Evolutionary conservation across 2,329 filamentous ascomycete genomes (phyloP), one percentile per base, ranked within the genome.

Genomic region (Bisporella sp.): DNA sequence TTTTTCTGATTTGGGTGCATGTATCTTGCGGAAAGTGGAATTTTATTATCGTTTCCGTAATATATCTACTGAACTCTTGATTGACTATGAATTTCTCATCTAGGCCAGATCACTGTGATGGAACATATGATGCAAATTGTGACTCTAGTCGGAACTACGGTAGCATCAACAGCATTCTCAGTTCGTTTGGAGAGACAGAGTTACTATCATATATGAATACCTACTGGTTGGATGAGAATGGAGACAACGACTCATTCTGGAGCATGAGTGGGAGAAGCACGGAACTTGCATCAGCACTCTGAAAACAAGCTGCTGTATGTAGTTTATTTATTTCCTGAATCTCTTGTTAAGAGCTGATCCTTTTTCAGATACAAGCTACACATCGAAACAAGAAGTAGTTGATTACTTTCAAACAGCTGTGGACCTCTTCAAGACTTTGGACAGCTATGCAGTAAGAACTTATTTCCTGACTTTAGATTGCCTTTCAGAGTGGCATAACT

Each of bases 231-330:
- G 79, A 83, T 64, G 77, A 81, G 66, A 64, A 76, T 47, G 82
- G 82, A 50, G 67, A 81, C 45, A 79, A 84, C 59, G 77, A 84
- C 59, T 69, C 68, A 8, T 79, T 89, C 58, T 89, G 85, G 35
- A 37, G n/a, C 84, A 89, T 65, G 85, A 89, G 66, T 89, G 82
- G 80, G 71, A 73, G 57, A 89, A 87, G 65, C 86, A 90, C 64
- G 87, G 86, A 49, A 77, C 74, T n/a, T 89, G 85, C 68, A 79
- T 89, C 56, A 81, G 73, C 59, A 89, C 86, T 0, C 73, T 89
- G 7, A 73, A 82, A 44, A 78, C 85, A 0, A 66, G 68, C 13
- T 90, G 86, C 71, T 90, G 35, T 37, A n/a, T 9, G 35, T 37
- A 37, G 35, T 37, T n/a, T 2, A n/a, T n/a, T 37, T 37, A n/a